Evolutionary conservation across 192 early-diverging fungal species (phyloP).

Genomic region (Coemansia sp.): DNA sequence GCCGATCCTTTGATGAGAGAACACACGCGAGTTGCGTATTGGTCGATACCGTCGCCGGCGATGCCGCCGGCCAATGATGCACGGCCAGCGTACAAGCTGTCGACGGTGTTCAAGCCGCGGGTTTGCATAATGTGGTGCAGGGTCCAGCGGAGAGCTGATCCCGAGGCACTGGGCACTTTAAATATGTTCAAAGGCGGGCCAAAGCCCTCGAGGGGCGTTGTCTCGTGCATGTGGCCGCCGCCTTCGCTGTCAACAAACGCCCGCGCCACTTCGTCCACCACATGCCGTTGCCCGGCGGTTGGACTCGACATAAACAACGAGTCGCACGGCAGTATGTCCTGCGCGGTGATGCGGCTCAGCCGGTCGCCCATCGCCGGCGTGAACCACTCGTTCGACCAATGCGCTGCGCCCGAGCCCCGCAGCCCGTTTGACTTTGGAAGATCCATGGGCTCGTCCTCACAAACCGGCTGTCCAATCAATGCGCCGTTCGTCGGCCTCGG

Average conservation of each 20-base stretch:
- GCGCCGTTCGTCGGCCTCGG: background rate
- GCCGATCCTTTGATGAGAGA: conserved; percentile 44
- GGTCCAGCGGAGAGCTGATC: conserved; percentile 44
- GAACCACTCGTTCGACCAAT: conserved; percentile 51
- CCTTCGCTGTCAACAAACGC: conserved; percentile 55
- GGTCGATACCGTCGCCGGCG: conserved; percentile 40
- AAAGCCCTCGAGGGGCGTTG: conserved; percentile 36
- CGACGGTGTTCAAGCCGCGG: conserved; percentile 27
- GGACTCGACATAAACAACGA: conserved; percentile 40
- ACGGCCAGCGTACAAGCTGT: conserved; percentile 45
- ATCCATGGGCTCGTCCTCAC: conserved; percentile 11
- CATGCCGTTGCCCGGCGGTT: conserved; percentile 14
- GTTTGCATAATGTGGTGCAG: conserved; percentile 51
- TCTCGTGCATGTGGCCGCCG: conserved; percentile 48
- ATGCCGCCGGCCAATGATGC: conserved; percentile 50
- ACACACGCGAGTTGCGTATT: conserved; percentile 45
- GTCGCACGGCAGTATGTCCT: conserved; percentile 45
- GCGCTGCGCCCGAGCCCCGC: conserved; percentile 36
- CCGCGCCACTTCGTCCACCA: conserved; percentile 46
- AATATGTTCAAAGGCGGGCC: conserved; percentile 31
- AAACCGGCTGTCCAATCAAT: background rate
- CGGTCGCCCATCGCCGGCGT: conserved; percentile 37
- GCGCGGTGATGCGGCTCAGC: conserved; percentile 34
- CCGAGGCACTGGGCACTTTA: conserved; percentile 37
- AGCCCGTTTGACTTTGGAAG: conserved; percentile 44